Base-by-base conservation (phyloP, 148 eudicot species). In the Nyssa sinensis region DNA sequence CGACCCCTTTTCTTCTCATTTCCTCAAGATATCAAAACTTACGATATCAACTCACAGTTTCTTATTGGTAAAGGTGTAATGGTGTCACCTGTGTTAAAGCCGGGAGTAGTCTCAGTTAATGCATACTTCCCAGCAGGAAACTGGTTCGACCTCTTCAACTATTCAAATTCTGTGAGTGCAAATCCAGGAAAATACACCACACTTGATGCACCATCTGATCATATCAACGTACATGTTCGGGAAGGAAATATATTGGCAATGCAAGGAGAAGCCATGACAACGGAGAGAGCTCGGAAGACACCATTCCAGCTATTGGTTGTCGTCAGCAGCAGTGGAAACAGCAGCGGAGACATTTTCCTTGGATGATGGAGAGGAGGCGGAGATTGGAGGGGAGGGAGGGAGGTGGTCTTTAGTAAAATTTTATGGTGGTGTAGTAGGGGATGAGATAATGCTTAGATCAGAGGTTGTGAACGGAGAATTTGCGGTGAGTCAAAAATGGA, bases 1-100 rank as follows among this genome's bases (percentile, higher is more conserved):
- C 85, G 96, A 0, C 97, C 97, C 28, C 79, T 93, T n/a, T 93
- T 93, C 86, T 93, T 93, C 79, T 86, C 93, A 14, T 93, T 90
- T 73, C 93, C 93, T 0, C 58, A 68, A 9, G 97, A 90, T 69
- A 23, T 70, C 13, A 80, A 79, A 5, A 88, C 92, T 57, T 91
- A 91, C 39, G 86, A 66, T 4, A 86, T 91, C 82, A 83, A 73
- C 83, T 51, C 89, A 2, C 96, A 93, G 30, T 93, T 91, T 59
- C 90, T 93, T 21, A 69, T 93, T 11, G 98, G 98, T 28, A 79
- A 72, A 69, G 96, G 94, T n/a, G 75, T 93, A 8, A 62, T 91
- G 89, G 89, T 93, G 28, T 93, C 98, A 24, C 98, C 98, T 16
- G 96, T 88, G 7, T 69, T 93, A 49, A 71, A 51, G 32, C 77